A percentile compares a stretch with the other conserved stretches of the same genome.
These are phyloP conservation scores for Fusarium subglutinans DNA, from an alignment of 2,329 filamentous ascomycete species.

Conservation along the genomic window DNA sequence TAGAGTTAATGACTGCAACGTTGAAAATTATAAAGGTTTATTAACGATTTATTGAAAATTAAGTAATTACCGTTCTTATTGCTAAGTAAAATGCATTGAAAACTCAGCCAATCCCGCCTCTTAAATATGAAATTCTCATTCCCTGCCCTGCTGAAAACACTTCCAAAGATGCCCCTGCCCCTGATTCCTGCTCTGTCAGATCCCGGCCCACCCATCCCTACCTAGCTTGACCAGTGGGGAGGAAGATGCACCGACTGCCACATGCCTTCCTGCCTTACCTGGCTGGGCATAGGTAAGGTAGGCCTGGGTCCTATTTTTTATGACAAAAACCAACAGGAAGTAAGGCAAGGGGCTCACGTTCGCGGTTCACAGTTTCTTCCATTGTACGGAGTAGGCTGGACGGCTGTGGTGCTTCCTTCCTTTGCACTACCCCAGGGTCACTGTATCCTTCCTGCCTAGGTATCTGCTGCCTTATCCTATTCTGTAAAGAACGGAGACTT, in stretches of 20 bases:
- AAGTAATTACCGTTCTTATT: background rate
- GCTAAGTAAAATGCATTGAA: background rate
- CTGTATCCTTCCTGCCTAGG: background rate
- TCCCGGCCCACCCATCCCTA: background rate
- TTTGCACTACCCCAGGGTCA: constrained; percentile 19
- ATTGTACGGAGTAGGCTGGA: background rate
- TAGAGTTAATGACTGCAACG: constrained; percentile 13
- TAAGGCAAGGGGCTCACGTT: constrained; percentile 12
- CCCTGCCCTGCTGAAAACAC: constrained; percentile 3
- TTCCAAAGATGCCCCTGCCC: constrained; percentile 13
- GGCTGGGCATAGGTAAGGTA: background rate
- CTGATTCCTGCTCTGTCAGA: constrained; percentile 23
- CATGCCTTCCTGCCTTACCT: constrained; percentile 32
- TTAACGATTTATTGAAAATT: background rate
- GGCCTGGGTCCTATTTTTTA: constrained; percentile 19
- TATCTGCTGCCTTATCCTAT: background rate
- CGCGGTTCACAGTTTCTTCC: background rate
- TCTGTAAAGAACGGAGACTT: constrained; percentile 26
- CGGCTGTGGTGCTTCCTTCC: constrained; percentile 6
- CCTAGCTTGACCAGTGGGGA: constrained; percentile 8
- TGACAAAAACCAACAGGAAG: constrained; percentile 4
- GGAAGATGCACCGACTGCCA: constrained; percentile 18
- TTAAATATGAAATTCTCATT: background rate
- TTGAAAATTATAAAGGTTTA: background rate
- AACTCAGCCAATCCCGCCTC: background rate